phyloP scores from a whole-genome alignment of 2,329 filamentous ascomycete genomes.

The Cercospora brassicicola region DNA sequence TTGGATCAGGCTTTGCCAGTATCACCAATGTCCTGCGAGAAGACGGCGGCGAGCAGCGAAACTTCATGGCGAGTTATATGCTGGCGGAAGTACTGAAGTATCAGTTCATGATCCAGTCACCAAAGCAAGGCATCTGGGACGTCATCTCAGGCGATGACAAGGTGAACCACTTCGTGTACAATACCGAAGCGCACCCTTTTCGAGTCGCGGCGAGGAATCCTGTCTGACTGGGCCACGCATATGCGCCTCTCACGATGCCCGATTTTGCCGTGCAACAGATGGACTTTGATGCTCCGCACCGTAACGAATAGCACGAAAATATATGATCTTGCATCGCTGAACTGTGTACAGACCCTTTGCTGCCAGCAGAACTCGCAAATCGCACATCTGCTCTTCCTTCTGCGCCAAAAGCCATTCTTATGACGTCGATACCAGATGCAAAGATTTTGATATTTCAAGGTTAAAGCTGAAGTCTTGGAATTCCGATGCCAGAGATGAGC shows the following conservation, averaged over 20 bases:
- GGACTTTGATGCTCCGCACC: background rate
- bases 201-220: constrained; percentile 39
- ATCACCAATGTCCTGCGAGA: constrained; percentile 22
- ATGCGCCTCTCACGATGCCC: background rate
- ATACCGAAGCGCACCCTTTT: constrained; percentile 66
- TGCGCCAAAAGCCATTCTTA: background rate
- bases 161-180: constrained; percentile 60
- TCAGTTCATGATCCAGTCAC: constrained; percentile 65
- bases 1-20: constrained; percentile 22
- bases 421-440: background rate
- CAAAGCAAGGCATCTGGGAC: constrained; percentile 60
- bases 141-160: constrained; percentile 47
- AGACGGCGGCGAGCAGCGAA: constrained; percentile 53
- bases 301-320: background rate
- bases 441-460: background rate
- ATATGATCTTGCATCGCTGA: background rate
- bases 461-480: background rate
- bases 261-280: background rate
- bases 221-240: background rate
- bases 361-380: background rate
- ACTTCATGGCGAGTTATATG: constrained; percentile 84
- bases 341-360: background rate
- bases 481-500: background rate
- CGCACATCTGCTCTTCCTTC: background rate
- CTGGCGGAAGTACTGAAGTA: constrained; percentile 88